A percentile compares a stretch with the other conserved stretches of the same genome.
Conservation (phyloP, 2,329 filamentous ascomycete genomes). For the Rhytidhysteron rufulum region DNA sequence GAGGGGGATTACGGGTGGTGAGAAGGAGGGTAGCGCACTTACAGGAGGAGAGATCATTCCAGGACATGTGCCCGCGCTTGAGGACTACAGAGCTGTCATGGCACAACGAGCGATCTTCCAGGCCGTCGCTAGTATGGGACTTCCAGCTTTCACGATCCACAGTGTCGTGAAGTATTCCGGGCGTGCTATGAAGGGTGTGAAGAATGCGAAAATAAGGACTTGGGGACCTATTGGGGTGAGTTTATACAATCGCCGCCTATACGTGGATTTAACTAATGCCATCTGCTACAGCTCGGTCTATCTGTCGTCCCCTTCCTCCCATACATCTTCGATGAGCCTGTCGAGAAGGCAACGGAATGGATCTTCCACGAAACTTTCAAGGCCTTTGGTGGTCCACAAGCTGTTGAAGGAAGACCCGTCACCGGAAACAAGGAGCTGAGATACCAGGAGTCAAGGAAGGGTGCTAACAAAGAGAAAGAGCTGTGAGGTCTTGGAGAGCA, state of each 20-base stretch:
- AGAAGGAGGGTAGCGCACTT: conserved; percentile 15
- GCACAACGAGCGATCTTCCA: conserved; percentile 89
- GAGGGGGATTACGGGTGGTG: conserved; percentile 11
- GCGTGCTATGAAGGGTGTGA: conserved; percentile 74
- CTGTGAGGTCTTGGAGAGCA: conserved; percentile 21
- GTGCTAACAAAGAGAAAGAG: conserved; percentile 34
- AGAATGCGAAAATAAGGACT: conserved; percentile 71
- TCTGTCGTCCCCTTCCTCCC: conserved; percentile 75
- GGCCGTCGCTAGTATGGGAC: conserved; percentile 83
- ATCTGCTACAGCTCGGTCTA: conserved; percentile 51
- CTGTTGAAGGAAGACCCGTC: conserved; percentile 44
- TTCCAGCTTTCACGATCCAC: conserved; percentile 92
- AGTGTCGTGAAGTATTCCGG: conserved; percentile 89
- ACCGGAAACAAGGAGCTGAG: conserved; percentile 36
- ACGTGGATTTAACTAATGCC: conserved; percentile 1
- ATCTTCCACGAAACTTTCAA: conserved; percentile 79
- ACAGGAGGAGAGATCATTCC: conserved; percentile 25
- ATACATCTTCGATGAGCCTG: conserved; percentile 82
- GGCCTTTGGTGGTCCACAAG: conserved; percentile 62
- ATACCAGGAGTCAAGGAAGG: conserved; percentile 27
- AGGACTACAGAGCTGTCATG: conserved; percentile 91
- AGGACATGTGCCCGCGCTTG: conserved; percentile 63
- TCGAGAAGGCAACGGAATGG: conserved; percentile 90
- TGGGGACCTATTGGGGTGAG: conserved; percentile 90
- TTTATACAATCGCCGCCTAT: no score